Percentiles rank a stretch among this genome's conserved stretches.
These are phyloP conservation scores for Gomphus bonarii DNA, from an alignment of 1,284 basidiomycete genomes.

Conservation along the genomic window DNA sequence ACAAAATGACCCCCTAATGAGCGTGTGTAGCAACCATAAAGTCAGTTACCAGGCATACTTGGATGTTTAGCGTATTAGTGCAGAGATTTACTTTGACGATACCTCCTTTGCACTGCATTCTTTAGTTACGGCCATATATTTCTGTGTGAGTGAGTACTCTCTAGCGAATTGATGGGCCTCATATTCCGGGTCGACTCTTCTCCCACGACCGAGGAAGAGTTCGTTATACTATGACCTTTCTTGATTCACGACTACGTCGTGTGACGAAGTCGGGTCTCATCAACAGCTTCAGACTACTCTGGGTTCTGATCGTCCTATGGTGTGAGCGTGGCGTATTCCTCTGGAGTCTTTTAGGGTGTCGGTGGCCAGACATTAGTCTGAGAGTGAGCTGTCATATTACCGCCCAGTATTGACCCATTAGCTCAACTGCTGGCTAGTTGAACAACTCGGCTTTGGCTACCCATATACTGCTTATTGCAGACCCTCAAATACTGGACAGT, in stretches of 20 bases:
- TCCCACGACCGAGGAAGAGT: neutral
- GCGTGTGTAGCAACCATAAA: too few relatives aligned
- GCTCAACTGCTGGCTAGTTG: neutral
- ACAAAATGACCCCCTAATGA: too few relatives aligned
- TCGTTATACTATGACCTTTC: neutral
- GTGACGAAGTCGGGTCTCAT: conserved; percentile 51
- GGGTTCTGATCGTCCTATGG: conserved; percentile 57
- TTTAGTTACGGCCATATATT: too few relatives aligned
- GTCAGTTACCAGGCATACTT: too few relatives aligned
- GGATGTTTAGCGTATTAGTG: too few relatives aligned
- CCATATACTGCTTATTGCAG: conserved; percentile 66
- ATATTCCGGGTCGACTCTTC: neutral
- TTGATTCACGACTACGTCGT: conserved; percentile 27
- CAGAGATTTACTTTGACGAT: too few relatives aligned
- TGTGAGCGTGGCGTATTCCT: conserved; percentile 55
- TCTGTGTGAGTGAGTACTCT: too few relatives aligned
- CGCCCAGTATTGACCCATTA: neutral
- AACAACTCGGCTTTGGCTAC: conserved; percentile 23
- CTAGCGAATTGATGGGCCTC: neutral
- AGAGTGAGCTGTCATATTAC: conserved; percentile 4
- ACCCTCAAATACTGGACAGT: conserved; percentile 64
- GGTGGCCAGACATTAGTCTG: conserved; percentile 37
- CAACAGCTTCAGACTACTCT: conserved; percentile 40
- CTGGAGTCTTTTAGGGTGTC: conserved; percentile 37
- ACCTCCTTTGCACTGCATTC: too few relatives aligned